Percentiles rank a stretch among this genome's conserved stretches.
Evolutionary conservation across 2,329 filamentous ascomycete species (phyloP).

Genomic region (Curvularia spicifera): DNA sequence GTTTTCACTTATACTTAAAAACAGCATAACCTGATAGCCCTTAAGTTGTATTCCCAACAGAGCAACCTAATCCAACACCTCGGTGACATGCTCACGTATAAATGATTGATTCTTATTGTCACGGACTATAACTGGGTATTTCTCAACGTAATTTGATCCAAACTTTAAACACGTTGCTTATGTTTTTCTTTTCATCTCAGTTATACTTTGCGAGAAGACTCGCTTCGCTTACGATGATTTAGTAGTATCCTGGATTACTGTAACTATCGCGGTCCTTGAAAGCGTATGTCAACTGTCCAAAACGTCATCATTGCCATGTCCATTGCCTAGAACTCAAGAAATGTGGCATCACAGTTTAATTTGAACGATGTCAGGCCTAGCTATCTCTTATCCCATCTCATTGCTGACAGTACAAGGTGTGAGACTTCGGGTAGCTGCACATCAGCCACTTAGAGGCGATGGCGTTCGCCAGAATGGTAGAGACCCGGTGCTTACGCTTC

Average conservation of each 20-base stretch:
- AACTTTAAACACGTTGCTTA: neutral
- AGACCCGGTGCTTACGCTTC: neutral
- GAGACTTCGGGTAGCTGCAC: neutral
- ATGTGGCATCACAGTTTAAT: neutral
- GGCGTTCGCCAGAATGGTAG: neutral
- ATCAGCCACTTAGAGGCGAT: slow-evolving; percentile 1
- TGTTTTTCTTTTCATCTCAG: too few relatives aligned
- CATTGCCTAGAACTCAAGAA: too few relatives aligned
- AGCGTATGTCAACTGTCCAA: neutral
- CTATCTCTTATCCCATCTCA: neutral
- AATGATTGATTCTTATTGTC: neutral
- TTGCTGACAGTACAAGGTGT: neutral
- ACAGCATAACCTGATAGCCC: neutral
- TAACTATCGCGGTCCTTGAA: neutral
- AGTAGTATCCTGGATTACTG: neutral
- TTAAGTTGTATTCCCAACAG: neutral
- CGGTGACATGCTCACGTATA: neutral
- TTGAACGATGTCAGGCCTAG: neutral
- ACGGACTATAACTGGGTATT: neutral
- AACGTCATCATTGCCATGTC: neutral
- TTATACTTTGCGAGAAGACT: too few relatives aligned
- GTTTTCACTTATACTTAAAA: neutral
- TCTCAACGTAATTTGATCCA: neutral
- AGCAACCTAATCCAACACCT: too few relatives aligned
- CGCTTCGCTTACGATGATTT: too few relatives aligned